phyloP scores from a whole-genome alignment of 768 basidiomycete genomes.

The Russula foetens region DNA sequence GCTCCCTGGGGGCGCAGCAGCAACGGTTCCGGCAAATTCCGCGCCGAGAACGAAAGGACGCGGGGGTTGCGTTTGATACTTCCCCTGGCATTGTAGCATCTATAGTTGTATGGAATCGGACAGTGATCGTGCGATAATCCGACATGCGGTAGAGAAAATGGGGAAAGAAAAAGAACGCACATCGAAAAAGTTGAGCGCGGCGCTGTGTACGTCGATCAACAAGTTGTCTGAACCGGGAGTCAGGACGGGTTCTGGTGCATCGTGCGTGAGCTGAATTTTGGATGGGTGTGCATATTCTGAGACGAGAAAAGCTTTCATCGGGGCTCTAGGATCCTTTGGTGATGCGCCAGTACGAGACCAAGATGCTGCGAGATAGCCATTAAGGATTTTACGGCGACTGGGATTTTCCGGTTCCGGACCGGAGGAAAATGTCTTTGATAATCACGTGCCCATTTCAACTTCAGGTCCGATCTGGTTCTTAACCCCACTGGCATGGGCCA shows the following conservation, averaged over 20 bases:
- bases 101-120: slow-evolving; percentile 41
- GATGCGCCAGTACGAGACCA: background rate
- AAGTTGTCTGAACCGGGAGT: slow-evolving; percentile 31
- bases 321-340: background rate
- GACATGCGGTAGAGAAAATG: background rate
- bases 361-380: too few relatives aligned
- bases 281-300: slow-evolving; percentile 48
- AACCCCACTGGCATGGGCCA: too few relatives aligned
- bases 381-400: too few relatives aligned
- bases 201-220: slow-evolving; percentile 45
- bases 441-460: too few relatives aligned
- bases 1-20: slow-evolving; percentile 75
- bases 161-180: slow-evolving; percentile 17
- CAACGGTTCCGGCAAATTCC: slow-evolving; percentile 82
- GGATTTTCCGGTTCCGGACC: too few relatives aligned
- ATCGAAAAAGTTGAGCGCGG: slow-evolving; percentile 45
- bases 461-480: too few relatives aligned
- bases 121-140: too few relatives aligned
- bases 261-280: slow-evolving; percentile 30
- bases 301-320: slow-evolving; percentile 76
- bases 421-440: too few relatives aligned
- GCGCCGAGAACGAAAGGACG: slow-evolving; percentile 80
- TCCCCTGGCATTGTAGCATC: slow-evolving; percentile 85
- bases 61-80: slow-evolving; percentile 77
- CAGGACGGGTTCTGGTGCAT: slow-evolving; percentile 34